phyloP scores from a whole-genome alignment of 495 filamentous ascomycete genomes.

The Penicillium robsamsonii region DNA sequence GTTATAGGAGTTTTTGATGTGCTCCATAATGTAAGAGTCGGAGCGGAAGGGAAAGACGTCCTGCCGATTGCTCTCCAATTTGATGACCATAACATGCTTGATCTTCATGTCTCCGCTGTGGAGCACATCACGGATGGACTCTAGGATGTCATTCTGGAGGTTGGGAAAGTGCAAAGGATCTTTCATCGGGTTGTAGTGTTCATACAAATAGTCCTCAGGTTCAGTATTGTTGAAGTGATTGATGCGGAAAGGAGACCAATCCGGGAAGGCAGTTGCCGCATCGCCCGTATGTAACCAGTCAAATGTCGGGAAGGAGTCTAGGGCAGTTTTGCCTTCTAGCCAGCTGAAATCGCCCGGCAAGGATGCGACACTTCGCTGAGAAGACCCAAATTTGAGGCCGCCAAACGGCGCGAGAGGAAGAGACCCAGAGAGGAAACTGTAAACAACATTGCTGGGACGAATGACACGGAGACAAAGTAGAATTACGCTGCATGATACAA shows the following conservation, averaged over 20 bases:
- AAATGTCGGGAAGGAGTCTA: constrained; percentile 17
- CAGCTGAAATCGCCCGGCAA: constrained; percentile 12
- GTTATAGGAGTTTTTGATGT: constrained; percentile 31
- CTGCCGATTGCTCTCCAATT: constrained; percentile 41
- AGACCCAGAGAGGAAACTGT: constrained; percentile 16
- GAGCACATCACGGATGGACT: constrained; percentile 21
- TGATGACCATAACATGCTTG: constrained; percentile 37
- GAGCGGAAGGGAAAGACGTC: constrained; percentile 39
- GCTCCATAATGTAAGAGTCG: constrained; percentile 28
- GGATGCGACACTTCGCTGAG: background rate
- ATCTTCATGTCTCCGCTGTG: constrained; percentile 28
- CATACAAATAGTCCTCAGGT: background rate
- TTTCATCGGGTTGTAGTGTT: constrained; percentile 31
- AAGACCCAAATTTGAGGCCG: constrained; percentile 2
- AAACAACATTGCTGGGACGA: constrained; percentile 15
- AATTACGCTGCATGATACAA: background rate
- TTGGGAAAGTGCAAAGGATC: constrained; percentile 39
- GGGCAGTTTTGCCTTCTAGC: constrained; percentile 12
- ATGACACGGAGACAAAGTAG: constrained; percentile 10
- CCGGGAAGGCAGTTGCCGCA: constrained; percentile 7
- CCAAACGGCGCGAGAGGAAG: constrained; percentile 18
- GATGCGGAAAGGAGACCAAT: constrained; percentile 18
- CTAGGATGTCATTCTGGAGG: constrained; percentile 31
- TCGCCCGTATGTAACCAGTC: constrained; percentile 14
- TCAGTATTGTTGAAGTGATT: background rate